Percentiles rank a stretch among this genome's conserved stretches.
Evolutionary conservation across 2,329 filamentous ascomycete species (phyloP).

Genomic region (Chaetomiaceae sp.): DNA sequence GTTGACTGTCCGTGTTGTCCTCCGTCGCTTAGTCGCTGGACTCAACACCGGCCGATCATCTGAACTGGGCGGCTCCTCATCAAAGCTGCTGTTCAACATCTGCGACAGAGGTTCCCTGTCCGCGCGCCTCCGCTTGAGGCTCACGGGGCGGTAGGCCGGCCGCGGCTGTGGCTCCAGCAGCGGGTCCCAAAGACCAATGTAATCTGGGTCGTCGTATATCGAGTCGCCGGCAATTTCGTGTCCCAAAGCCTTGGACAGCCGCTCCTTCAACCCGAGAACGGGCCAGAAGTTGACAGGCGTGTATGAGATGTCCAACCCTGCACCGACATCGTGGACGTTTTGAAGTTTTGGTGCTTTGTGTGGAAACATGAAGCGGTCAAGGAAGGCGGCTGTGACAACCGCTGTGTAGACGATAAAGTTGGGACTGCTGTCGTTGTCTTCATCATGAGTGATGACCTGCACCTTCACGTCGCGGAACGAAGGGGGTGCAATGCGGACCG

Average conservation of each 20-base stretch:
- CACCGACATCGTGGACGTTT: slow-evolving; percentile 25
- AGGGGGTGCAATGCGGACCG: slow-evolving; percentile 25
- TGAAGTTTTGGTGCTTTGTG: slow-evolving; percentile 33
- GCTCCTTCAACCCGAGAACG: slow-evolving; percentile 50
- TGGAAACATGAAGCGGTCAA: slow-evolving; percentile 49
- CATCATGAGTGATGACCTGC: slow-evolving; percentile 49
- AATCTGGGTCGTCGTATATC: slow-evolving; percentile 29
- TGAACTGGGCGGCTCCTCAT: slow-evolving; percentile 29
- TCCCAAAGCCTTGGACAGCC: slow-evolving; percentile 51
- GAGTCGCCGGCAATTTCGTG: slow-evolving; percentile 44
- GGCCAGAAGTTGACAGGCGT: slow-evolving; percentile 51
- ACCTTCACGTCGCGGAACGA: slow-evolving; percentile 47
- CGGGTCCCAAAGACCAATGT: slow-evolving; percentile 45
- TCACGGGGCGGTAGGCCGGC: slow-evolving; percentile 4
- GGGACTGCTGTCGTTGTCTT: slow-evolving; percentile 33
- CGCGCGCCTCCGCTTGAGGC: slow-evolving; percentile 33
- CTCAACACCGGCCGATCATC: slow-evolving; percentile 29
- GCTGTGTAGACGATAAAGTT: slow-evolving; percentile 53
- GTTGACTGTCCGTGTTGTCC: slow-evolving; percentile 26
- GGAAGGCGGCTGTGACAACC: slow-evolving; percentile 44
- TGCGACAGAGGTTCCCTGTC: slow-evolving; percentile 37
- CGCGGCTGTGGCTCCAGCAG: slow-evolving; percentile 27
- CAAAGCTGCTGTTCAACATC: slow-evolving; percentile 40
- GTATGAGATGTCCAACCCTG: slow-evolving; percentile 45
- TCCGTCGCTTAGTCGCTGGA: slow-evolving; percentile 32